Percentiles rank a stretch among this genome's conserved stretches.
Conservation (phyloP, 176 grass and related monocot genomes). For the Thalia dealbata region DNA sequence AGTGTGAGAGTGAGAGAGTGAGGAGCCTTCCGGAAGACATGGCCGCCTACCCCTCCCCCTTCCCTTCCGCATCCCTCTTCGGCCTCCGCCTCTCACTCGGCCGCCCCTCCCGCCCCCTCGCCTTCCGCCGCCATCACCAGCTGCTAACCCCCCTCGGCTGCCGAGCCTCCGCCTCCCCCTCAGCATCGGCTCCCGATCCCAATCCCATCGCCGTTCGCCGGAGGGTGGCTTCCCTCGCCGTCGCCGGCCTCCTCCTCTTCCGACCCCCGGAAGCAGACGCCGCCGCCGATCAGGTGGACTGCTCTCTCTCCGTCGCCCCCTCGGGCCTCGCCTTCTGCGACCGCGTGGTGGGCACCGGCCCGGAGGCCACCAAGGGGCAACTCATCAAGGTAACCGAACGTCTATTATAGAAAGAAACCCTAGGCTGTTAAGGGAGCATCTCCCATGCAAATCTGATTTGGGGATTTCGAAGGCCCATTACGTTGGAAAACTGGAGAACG, state of each 20-base stretch:
- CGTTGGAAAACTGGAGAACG: slow-evolving; percentile 72
- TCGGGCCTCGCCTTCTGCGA: slow-evolving; percentile 79
- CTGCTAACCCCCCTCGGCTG: not conserved
- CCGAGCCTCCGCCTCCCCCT: not conserved
- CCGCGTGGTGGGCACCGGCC: slow-evolving; percentile 48
- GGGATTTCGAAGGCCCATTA: slow-evolving; percentile 50
- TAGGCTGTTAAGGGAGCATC: not conserved
- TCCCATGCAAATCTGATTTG: not conserved
- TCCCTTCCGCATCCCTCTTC: slow-evolving; percentile 25
- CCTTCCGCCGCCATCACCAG: not conserved
- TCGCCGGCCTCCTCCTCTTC: slow-evolving; percentile 24
- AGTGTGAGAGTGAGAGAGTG: no score
- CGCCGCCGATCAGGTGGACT: slow-evolving; percentile 17
- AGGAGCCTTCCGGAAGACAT: not conserved
- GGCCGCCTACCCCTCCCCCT: slow-evolving; percentile 20
- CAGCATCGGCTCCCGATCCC: not conserved
- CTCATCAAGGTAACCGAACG: slow-evolving; percentile 65
- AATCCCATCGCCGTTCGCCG: slow-evolving; percentile 16
- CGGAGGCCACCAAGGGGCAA: slow-evolving; percentile 41
- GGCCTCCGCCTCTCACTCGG: slow-evolving; percentile 25
- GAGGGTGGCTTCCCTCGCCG: slow-evolving; percentile 28
- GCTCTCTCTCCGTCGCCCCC: slow-evolving; percentile 41
- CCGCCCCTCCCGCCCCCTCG: not conserved
- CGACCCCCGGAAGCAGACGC: slow-evolving; percentile 13
- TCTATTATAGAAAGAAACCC: no score